A percentile compares a stretch with the other conserved stretches of the same genome.
These are phyloP conservation scores for Puccinia hordei DNA, from an alignment of 1,284 basidiomycete species.

Conservation along the genomic window DNA sequence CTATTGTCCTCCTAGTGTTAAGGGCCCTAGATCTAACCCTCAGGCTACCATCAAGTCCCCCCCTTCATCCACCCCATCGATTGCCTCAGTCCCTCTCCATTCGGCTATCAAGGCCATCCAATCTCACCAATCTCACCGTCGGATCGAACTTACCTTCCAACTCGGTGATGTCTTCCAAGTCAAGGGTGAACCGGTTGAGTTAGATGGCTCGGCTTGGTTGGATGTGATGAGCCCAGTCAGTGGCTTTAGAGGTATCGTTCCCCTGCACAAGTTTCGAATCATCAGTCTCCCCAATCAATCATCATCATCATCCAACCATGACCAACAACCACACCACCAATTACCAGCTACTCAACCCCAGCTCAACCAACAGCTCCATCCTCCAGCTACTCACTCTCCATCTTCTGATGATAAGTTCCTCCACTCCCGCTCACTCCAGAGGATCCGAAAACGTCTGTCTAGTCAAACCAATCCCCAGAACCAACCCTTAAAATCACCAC, in stretches of 20 bases:
- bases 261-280: constrained; percentile 14
- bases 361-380: background rate
- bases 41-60: constrained; percentile 2
- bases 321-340: too few relatives aligned
- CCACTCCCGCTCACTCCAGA: constrained; percentile 14
- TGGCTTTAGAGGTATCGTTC: constrained; percentile 13
- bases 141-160: background rate
- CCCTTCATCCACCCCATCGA: constrained; percentile 1
- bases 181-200: background rate
- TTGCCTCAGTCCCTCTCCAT: background rate
- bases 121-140: constrained; percentile 2
- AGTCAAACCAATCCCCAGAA: background rate
- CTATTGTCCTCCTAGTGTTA: background rate
- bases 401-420: constrained; percentile 13
- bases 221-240: constrained; percentile 22
- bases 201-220: background rate
- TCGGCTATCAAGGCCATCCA: constrained; percentile 9
- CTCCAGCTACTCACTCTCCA: background rate
- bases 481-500: constrained; percentile 10
- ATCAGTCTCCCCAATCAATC: constrained; percentile 4
- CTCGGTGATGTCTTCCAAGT: constrained; percentile 14
- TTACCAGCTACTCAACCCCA: background rate
- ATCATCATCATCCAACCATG: too few relatives aligned
- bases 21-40: background rate
- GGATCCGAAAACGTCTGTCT: constrained; percentile 7